Evolutionary conservation across 345 rosid species (phyloP), one percentile per base, ranked within the genome.

Genomic region (Rhodamnia argentea): DNA sequence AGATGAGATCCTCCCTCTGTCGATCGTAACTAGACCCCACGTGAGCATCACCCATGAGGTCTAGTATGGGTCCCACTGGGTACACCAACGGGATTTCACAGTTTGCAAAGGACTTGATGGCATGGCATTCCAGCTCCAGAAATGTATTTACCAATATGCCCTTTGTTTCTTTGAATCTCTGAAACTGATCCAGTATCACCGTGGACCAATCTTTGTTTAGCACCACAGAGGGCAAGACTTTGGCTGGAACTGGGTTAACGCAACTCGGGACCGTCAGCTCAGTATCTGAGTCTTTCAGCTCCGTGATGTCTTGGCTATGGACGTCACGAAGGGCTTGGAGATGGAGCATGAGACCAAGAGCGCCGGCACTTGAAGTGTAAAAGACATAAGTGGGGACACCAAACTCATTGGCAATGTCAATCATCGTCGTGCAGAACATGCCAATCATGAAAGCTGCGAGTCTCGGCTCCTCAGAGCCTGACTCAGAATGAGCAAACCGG

Each of bases 371-470:
- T 0, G 92, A 89, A 14, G 94, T 86, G 87, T 23, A 93, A 59
- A 91, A 93, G 47, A 94, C 10, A 85, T 95, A 94, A 83, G 86
- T 86, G 14, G 98, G 94, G 16, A 90, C 86, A 0, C 84, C 59
- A 15, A 91, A 82, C 52, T 94, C 94, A 55, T 88, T 85, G 2
- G 94, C 96, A 5, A 91, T 88, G 16, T 95, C 95, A 3, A 93
- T 91, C 91, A 93, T 89, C 6, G 84, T 11, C 1, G 87, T 90
- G 86, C 92, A 93, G 70, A 93, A 91, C 94, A 94, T 87, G 87
- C 91, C 97, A 24, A 93, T 81, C 52, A 93, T 90, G 82, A 94
- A 56, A 47, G 94, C 94, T 14, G 92, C 94, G 3, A 94, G 93
- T 85, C 3, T 86, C 86, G 5, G 87, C 91, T 42, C 90, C 86